Base-by-base conservation (phyloP, 169 alveolate species). In the Eimeria falciformis region DNA sequence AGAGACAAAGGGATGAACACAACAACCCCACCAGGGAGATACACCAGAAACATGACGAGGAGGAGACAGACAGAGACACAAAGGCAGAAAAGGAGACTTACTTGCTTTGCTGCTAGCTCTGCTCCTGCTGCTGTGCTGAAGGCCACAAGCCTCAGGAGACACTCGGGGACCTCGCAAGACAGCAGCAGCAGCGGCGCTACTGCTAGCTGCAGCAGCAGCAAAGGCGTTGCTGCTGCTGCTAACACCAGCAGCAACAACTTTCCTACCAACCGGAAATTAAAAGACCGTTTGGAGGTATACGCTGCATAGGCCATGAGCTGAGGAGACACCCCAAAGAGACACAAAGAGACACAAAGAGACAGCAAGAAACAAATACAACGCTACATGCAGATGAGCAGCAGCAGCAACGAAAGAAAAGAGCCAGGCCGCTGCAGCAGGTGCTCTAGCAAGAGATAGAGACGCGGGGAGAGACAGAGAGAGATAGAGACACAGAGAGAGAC, bases 161-260 rank as follows among this genome's bases (percentile, higher is more conserved):
- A 29, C 43, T 18, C n/a, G n/a, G 79, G 47, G n/a, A 29, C 79
- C 5, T 68, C 50, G 14, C 9, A n/a, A 27, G 79, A 18, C 37
- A 25, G 18, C 50, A 68, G 79, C 79, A 68, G 40, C 79, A 68
- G 47, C 6, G 79, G 79, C 37, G 18, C n/a, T 5, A 46, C 79
- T 12, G 79, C 79, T 7, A 68, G 79, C 79, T 21, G 79, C 79
- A 68, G 79, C 79, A 68, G 47, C 79, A 68, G 17, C 5, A 68
- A n/a, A 11, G 79, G 79, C 9, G 47, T 46, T 68, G 79, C 79
- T 27, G 79, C 79, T 12, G 79, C 79, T 21, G 79, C 79, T 68
- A 46, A 40, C 29, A 46, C 79, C 47, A 68, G 79, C 79, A 68
- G 79, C 79, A 68, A 11, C 50, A 68, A 46, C 79, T 68, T 68